Evolutionary conservation across 345 rosid genomes (phyloP).

Genomic region (Xanthoceras sorbifolium): DNA sequence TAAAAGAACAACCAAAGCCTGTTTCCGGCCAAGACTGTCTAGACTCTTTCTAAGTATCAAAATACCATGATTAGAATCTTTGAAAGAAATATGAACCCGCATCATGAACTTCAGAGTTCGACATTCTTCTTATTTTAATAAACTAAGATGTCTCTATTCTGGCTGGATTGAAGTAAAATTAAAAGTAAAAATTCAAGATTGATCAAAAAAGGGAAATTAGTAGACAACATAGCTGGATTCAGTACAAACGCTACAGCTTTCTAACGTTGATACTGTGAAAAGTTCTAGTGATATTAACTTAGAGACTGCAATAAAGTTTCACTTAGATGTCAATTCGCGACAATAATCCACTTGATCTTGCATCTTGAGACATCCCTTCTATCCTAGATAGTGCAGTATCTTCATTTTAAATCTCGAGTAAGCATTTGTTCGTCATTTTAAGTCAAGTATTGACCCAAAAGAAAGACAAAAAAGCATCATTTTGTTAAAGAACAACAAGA

Average conservation of each 20-base stretch:
- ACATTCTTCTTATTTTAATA: not conserved
- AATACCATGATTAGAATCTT: slow-evolving; percentile 5
- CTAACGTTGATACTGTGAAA: not conserved
- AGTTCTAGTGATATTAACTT: not conserved
- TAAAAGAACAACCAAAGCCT: not conserved
- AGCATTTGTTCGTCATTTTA: not conserved
- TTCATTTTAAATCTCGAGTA: not conserved
- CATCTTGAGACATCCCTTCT: not conserved
- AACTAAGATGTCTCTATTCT: not conserved
- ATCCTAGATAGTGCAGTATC: not conserved
- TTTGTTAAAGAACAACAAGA: not conserved
- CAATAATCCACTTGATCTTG: not conserved
- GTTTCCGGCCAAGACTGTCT: not conserved
- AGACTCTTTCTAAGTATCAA: not conserved
- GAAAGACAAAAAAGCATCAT: not conserved
- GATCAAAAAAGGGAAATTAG: too few relatives aligned
- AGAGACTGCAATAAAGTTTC: not conserved
- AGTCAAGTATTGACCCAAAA: not conserved
- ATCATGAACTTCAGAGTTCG: not conserved
- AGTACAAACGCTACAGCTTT: not conserved
- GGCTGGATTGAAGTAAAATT: not conserved
- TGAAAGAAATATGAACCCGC: not conserved
- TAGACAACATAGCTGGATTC: not conserved
- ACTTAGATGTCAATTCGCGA: not conserved
- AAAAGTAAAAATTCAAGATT: not conserved